Conservation (phyloP, 2,329 filamentous ascomycete genomes). For the Eutypa lata region DNA sequence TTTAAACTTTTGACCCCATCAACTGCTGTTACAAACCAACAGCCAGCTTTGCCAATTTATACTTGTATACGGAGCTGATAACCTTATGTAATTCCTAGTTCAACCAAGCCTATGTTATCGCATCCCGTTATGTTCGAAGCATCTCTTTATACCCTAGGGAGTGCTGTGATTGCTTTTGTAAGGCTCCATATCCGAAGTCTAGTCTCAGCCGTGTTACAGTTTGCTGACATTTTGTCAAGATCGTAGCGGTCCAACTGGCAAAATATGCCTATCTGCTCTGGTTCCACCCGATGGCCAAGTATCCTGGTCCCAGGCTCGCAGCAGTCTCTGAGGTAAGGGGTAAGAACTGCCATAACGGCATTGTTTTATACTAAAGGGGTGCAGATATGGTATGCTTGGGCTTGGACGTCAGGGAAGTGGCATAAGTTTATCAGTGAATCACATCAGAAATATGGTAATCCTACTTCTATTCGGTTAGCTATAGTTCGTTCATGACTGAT, state of each 20-base stretch:
- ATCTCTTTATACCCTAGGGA: background rate
- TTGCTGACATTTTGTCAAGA: background rate
- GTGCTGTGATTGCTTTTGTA: background rate
- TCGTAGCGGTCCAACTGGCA: conserved; percentile 1
- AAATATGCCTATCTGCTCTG: conserved; percentile 8
- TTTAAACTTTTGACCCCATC: background rate
- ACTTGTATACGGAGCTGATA: too few relatives aligned
- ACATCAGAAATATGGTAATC: conserved; percentile 11
- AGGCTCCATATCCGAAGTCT: background rate
- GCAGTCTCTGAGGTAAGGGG: conserved; percentile 14
- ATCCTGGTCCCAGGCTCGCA: conserved; percentile 14
- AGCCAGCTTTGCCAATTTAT: too few relatives aligned
- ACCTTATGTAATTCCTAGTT: too few relatives aligned
- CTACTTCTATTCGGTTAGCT: background rate
- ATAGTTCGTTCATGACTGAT: background rate
- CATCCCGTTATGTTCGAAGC: background rate
- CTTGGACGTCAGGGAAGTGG: conserved; percentile 7
- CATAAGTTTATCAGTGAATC: conserved; percentile 5
- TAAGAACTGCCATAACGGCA: background rate
- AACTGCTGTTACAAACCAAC: background rate
- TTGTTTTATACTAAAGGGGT: background rate
- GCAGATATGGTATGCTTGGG: conserved; percentile 13
- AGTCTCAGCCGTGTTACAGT: background rate
- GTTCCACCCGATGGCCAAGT: conserved; percentile 18
- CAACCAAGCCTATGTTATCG: background rate